Evolutionary conservation across 176 grass and related monocot species (phyloP).

Genomic region (Saccharum spontaneum): DNA sequence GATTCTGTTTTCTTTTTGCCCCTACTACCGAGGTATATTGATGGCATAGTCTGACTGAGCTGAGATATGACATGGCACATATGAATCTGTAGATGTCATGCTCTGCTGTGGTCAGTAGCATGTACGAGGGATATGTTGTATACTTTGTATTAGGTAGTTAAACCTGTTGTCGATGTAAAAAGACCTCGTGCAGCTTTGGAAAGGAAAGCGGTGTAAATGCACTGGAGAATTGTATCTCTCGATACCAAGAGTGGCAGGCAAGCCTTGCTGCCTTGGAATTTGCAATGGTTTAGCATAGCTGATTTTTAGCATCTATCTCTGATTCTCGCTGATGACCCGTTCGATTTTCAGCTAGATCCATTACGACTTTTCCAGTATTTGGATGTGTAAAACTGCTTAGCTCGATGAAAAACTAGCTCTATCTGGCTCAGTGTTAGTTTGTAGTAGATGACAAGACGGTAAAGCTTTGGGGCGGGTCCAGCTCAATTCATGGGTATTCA

Average conservation of each 20-base stretch:
- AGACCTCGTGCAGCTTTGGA: neutral
- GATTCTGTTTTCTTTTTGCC: slow-evolving; percentile 9
- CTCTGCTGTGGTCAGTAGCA: neutral
- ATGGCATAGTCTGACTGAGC: slow-evolving; percentile 5
- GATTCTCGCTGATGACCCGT: neutral
- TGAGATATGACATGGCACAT: neutral
- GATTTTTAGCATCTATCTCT: neutral
- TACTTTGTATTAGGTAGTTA: slow-evolving; percentile 13
- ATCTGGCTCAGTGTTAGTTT: neutral
- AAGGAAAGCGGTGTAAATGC: slow-evolving; percentile 6
- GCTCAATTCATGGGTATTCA: neutral
- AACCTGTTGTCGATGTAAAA: slow-evolving; percentile 28
- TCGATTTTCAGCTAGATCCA: neutral
- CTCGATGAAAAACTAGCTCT: neutral
- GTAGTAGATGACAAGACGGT: neutral
- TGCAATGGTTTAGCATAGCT: neutral
- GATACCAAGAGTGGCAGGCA: neutral
- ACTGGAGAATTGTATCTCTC: neutral
- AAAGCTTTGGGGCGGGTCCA: neutral
- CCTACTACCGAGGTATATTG: neutral
- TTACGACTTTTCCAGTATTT: neutral
- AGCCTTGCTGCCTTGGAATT: neutral
- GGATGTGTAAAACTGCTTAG: neutral
- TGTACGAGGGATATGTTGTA: slow-evolving; percentile 4
- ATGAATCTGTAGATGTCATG: slow-evolving; percentile 17